Conservation (phyloP, 768 basidiomycete species). For the Leccinellum albellum region DNA sequence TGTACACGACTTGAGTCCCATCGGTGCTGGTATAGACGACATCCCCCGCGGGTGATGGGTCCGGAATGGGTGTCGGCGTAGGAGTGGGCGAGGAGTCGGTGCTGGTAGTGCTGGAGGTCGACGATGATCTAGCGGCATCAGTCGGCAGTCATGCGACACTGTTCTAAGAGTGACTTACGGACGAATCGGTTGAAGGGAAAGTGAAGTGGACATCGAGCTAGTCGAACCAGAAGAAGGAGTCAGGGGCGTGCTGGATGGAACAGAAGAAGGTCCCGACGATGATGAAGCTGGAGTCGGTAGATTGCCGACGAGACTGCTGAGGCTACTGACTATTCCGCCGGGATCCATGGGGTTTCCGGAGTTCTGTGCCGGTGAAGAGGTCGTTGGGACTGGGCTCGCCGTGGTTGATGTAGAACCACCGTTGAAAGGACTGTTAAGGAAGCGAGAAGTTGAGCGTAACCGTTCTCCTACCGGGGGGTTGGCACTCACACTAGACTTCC, state of each 20-base stretch:
- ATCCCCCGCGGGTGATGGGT: constrained; percentile 15
- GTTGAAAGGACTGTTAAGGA: constrained; percentile 6
- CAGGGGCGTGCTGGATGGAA: constrained; percentile 14
- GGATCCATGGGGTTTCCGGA: neutral
- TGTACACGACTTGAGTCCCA: constrained; percentile 25
- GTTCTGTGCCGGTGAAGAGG: neutral
- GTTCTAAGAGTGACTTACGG: constrained; percentile 18
- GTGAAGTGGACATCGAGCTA: constrained; percentile 19
- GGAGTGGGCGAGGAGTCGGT: constrained; percentile 6
- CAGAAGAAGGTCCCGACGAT: constrained; percentile 19
- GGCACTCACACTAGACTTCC: constrained; percentile 23
- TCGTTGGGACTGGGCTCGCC: neutral
- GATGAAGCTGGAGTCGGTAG: constrained; percentile 8
- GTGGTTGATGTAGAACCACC: constrained; percentile 2
- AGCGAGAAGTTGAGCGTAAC: neutral
- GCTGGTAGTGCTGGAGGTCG: constrained; percentile 8
- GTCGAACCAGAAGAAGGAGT: constrained; percentile 28
- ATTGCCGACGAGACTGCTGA: constrained; percentile 16
- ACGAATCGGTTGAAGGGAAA: neutral
- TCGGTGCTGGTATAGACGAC: constrained; percentile 23
- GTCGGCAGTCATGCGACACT: neutral
- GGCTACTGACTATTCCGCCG: constrained; percentile 9
- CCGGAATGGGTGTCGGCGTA: constrained; percentile 15
- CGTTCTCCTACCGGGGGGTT: neutral
- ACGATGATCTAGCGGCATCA: constrained; percentile 10